Base-by-base conservation (phyloP, 2,329 filamentous ascomycete genomes). In the Dactylellina haptotyla region DNA sequence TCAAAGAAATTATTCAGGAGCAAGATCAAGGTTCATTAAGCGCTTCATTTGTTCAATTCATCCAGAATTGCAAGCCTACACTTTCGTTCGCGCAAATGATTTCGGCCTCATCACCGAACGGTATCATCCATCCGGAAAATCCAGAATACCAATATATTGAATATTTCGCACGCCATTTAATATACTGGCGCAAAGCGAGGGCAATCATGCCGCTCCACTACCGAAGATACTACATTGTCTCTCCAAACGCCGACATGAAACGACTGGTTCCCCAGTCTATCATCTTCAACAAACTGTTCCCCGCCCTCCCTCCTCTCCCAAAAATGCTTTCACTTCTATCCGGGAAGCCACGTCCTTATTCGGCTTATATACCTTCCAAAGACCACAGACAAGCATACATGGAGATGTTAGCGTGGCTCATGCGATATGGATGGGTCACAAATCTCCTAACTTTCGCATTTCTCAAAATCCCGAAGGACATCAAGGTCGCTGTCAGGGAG, bases 181-280 rank as follows among this genome's bases (percentile, higher is more conserved):
- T 98, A 74, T 96, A 96, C 82, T 98, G 94, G 93, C 89, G 95
- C 23, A 90, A 93, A 66, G 95, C 94, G 50, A 91, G 96, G 72
- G 90, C 94, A 14, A 94, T 98, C 41, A 91, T 92, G 3, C 95
- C 95, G 0, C 86, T 99, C 4, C 93, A 97, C 79, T 90, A 91
- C 45, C 87, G 93, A 51, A 93, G 98, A 79, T 90, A 89, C 9
- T 99, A 98, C 80, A 90, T 98, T 32, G 87, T 97, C 26, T 96
- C 92, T 1, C 93, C 94, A 0, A 96, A 96, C 79, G 93, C 92
- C 74, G 90, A 97, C 78, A 86, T 93, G 77, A 77, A 76, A 46
- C 66, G 66, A 84, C 85, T 57, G 87, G 88, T 50, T 85, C 98
- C 0, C 85, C 88, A 20, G 83, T 85, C 26, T 92, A 92, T 10